Conservation (phyloP, 2,329 filamentous ascomycete genomes). For the Nigrograna mackinnonii region DNA sequence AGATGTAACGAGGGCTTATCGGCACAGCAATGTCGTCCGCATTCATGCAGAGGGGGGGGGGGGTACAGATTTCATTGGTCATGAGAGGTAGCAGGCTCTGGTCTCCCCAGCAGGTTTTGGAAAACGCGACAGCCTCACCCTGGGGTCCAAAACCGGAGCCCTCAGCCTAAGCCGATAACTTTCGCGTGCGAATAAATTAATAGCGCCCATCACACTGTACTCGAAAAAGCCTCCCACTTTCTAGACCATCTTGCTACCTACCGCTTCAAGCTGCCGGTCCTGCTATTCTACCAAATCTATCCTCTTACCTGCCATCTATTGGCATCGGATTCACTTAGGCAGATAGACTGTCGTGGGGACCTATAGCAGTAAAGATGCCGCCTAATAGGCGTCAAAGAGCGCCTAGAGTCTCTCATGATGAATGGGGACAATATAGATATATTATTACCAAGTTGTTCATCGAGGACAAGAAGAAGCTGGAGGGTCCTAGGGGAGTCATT, state of each 20-base stretch:
- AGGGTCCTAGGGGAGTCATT: not conserved
- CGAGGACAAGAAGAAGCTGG: not conserved
- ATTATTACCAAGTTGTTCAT: not conserved
- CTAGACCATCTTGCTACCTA: not conserved
- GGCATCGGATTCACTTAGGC: not conserved
- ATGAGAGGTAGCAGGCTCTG: too few relatives aligned
- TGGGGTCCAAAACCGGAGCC: not conserved
- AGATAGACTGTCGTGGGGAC: not conserved
- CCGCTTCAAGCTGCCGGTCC: not conserved
- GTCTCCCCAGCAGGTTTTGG: too few relatives aligned
- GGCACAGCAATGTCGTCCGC: too few relatives aligned
- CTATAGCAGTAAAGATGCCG: too few relatives aligned
- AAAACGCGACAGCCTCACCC: too few relatives aligned
- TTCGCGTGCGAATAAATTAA: not conserved
- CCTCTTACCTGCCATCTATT: not conserved
- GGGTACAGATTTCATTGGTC: too few relatives aligned
- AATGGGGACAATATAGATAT: not conserved
- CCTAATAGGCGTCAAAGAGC: too few relatives aligned
- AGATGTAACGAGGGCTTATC: too few relatives aligned
- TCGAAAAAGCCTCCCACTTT: not conserved
- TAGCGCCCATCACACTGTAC: not conserved
- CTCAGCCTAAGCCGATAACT: not conserved
- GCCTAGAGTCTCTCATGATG: not conserved
- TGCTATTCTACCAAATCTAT: too few relatives aligned
- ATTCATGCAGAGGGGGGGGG: too few relatives aligned